A percentile compares a stretch with the other conserved stretches of the same genome.
These are phyloP conservation scores for Phlyctochytrium arcticum DNA, from an alignment of 192 early-diverging fungal species.

Conservation along the genomic window DNA sequence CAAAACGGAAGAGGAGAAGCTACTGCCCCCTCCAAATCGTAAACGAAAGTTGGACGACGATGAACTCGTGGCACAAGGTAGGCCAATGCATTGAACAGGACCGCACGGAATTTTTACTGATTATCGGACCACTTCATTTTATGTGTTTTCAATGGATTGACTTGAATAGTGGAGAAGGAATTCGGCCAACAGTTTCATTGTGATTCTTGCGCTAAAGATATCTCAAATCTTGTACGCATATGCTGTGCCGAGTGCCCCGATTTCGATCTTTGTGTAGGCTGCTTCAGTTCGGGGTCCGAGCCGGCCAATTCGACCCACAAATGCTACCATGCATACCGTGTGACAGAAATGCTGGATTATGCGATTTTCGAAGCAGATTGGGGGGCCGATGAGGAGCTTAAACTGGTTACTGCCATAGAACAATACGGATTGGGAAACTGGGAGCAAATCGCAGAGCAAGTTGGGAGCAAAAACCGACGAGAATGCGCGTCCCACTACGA, in stretches of 20 bases:
- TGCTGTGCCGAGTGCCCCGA: slow-evolving; percentile 68
- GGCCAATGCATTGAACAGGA: no score
- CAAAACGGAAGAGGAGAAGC: no score
- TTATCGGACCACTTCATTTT: no score
- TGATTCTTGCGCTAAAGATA: slow-evolving; percentile 84
- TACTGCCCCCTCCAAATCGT: no score
- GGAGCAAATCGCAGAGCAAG: slow-evolving; percentile 89
- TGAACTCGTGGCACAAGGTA: no score
- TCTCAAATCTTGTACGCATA: slow-evolving; percentile 86
- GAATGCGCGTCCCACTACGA: slow-evolving; percentile 91
- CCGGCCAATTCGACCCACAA: slow-evolving; percentile 62
- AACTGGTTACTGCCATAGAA: slow-evolving; percentile 87
- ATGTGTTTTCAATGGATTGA: no score
- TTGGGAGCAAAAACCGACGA: slow-evolving; percentile 83
- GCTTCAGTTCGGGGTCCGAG: slow-evolving; percentile 85
- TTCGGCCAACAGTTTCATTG: slow-evolving; percentile 59
- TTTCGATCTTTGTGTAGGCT: slow-evolving; percentile 92
- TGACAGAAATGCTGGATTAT: slow-evolving; percentile 84
- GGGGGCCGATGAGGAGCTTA: slow-evolving; percentile 94
- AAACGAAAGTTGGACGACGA: no score
- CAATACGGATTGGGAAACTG: slow-evolving; percentile 96
- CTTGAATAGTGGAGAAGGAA: slow-evolving; percentile 32
- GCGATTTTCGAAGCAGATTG: slow-evolving; percentile 88
- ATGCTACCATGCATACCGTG: slow-evolving; percentile 82
- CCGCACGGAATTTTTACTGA: no score